Evolutionary conservation across 352 stramenopile genomes (phyloP).

Genomic region (Globisporangium acanthophoron): DNA sequence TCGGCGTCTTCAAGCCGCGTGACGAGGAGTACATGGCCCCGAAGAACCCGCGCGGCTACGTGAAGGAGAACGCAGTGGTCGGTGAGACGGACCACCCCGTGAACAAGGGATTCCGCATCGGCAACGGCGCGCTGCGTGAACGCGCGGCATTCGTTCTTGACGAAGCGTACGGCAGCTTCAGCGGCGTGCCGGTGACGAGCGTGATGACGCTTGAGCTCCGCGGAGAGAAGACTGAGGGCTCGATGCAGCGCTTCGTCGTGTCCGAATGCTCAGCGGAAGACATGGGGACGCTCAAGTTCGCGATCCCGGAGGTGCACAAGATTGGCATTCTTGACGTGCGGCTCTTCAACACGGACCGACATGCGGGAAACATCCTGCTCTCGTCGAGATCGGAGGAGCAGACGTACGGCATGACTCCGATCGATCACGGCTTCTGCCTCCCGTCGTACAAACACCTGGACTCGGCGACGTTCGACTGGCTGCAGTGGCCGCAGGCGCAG

Average conservation of each 20-base stretch:
- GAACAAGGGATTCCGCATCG: slow-evolving; percentile 84
- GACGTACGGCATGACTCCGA: slow-evolving; percentile 81
- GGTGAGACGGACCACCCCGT: slow-evolving; percentile 75
- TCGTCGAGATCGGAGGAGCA: slow-evolving; percentile 39
- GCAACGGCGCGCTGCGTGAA: slow-evolving; percentile 80
- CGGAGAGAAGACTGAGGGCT: slow-evolving; percentile 76
- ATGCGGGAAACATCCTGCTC: slow-evolving; percentile 85
- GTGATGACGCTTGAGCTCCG: slow-evolving; percentile 61
- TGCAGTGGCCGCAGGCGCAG: slow-evolving; percentile 85
- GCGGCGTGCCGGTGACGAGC: slow-evolving; percentile 75
- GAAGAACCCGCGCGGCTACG: slow-evolving; percentile 97
- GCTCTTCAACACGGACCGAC: slow-evolving; percentile 87
- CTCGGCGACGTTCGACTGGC: slow-evolving; percentile 81
- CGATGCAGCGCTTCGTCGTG: slow-evolving; percentile 77
- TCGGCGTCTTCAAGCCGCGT: slow-evolving; percentile 95
- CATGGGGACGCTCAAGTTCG: slow-evolving; percentile 84
- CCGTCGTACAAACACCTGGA: slow-evolving; percentile 81
- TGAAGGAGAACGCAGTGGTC: slow-evolving; percentile 78
- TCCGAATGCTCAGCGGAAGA: slow-evolving; percentile 85
- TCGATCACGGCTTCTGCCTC: slow-evolving; percentile 87
- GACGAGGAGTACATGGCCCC: slow-evolving; percentile 99
- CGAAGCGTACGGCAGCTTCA: slow-evolving; percentile 72
- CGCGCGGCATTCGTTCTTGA: slow-evolving; percentile 82
- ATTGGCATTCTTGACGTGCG: slow-evolving; percentile 85
- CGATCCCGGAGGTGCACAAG: slow-evolving; percentile 84